Evolutionary conservation across 129 eudicot species (phyloP).

Genomic region (Chrysanthemum seticuspe): DNA sequence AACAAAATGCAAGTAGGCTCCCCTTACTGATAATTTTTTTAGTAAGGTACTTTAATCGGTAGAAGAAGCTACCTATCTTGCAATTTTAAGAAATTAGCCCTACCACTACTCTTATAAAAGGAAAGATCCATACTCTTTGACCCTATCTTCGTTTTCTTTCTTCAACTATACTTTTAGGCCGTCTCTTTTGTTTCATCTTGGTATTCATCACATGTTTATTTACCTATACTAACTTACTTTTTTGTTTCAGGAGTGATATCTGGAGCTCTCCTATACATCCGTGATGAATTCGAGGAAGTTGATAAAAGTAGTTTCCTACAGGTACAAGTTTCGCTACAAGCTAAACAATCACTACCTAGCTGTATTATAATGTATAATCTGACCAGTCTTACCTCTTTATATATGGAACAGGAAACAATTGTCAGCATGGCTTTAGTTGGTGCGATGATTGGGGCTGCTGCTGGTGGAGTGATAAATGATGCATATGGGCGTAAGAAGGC

Average conservation of each 20-base stretch:
- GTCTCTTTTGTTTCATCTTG: neutral
- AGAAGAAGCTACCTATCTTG: too few relatives aligned
- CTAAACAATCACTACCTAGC: too few relatives aligned
- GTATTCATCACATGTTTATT: neutral
- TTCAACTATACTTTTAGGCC: too few relatives aligned
- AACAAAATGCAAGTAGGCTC: too few relatives aligned
- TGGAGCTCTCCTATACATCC: constrained; percentile 82
- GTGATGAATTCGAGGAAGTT: constrained; percentile 74
- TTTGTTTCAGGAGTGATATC: constrained; percentile 74
- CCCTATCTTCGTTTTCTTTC: too few relatives aligned
- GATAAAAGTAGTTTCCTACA: constrained; percentile 71
- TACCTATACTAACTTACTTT: neutral
- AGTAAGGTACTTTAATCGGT: too few relatives aligned
- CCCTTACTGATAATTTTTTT: too few relatives aligned
- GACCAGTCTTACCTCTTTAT: neutral
- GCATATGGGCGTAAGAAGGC: constrained; percentile 50
- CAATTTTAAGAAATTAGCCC: too few relatives aligned
- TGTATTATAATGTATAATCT: neutral
- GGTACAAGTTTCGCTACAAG: constrained; percentile 32
- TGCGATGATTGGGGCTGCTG: constrained; percentile 72
- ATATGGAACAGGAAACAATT: constrained; percentile 54
- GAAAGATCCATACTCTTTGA: too few relatives aligned
- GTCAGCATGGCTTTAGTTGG: constrained; percentile 92
- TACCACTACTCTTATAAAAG: too few relatives aligned
- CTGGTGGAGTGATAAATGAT: constrained; percentile 72